Conservation (phyloP, 345 rosid genomes). For the Syzygium aromaticum region DNA sequence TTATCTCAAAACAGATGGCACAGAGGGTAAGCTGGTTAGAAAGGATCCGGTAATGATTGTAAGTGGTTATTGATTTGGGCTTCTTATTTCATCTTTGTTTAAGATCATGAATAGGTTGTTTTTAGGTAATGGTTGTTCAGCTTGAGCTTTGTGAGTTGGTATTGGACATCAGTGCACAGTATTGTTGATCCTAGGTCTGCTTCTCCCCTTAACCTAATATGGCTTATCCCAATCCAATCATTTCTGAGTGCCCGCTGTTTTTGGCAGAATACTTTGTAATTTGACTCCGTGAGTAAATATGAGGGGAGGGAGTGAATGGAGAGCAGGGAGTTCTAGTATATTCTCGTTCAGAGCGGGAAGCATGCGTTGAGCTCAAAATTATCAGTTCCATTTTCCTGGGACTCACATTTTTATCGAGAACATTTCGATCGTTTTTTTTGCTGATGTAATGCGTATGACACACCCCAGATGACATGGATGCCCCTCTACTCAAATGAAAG, state of each 20-base stretch:
- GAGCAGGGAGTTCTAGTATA: no score
- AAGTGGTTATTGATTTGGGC: no score
- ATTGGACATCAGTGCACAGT: neutral
- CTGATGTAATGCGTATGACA: neutral
- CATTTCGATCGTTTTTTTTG: neutral
- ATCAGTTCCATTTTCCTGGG: rapidly evolving
- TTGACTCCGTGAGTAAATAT: no score
- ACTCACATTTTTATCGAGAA: rapidly evolving
- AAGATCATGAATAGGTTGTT: neutral
- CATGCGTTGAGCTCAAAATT: rapidly evolving
- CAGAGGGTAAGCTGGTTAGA: no score
- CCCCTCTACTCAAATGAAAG: neutral
- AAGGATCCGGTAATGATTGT: no score
- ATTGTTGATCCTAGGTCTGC: neutral
- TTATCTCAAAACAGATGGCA: no score
- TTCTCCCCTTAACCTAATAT: neutral
- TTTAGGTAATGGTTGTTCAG: neutral
- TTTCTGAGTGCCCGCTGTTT: neutral
- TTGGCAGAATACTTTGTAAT: neutral
- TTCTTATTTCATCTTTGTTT: no score
- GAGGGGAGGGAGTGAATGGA: neutral
- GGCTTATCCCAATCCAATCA: neutral
- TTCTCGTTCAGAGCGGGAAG: no score
- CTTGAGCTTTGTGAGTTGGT: neutral
- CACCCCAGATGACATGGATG: rapidly evolving